These are phyloP conservation scores for Cryptosporidium sp. DNA, from an alignment of 169 alveolate species.

Conservation along the genomic window DNA sequence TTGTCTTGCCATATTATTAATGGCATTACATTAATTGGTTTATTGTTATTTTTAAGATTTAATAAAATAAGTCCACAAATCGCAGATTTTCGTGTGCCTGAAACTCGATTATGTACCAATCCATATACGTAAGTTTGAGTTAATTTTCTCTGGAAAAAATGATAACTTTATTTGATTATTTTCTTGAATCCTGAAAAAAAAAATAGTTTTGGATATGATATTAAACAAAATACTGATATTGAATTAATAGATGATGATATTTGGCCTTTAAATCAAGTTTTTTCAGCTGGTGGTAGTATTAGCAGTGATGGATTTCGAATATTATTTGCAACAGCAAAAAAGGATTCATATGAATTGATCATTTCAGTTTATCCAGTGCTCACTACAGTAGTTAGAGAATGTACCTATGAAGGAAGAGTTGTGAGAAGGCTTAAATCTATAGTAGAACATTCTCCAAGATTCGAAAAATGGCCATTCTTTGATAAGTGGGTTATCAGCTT, in stretches of 20 bases:
- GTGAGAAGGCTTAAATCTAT: conserved; percentile 45
- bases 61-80: conserved; percentile 1
- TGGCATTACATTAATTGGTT: background rate
- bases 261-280: conserved; percentile 69
- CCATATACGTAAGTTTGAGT: conserved; percentile 62
- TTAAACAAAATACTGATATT: background rate
- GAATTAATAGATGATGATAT: conserved; percentile 56
- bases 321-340: conserved; percentile 59
- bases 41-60: background rate
- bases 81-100: conserved; percentile 20
- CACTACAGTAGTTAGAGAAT: conserved; percentile 11
- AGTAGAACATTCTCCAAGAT: conserved; percentile 53
- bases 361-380: background rate
- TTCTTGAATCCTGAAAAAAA: background rate
- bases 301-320: conserved; percentile 6
- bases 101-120: conserved; percentile 12
- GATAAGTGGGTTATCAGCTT: conserved; percentile 43
- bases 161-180: background rate
- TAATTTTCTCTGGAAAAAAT: background rate
- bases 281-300: conserved; percentile 61
- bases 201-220: conserved; percentile 20
- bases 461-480: conserved; percentile 55
- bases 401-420: conserved; percentile 33
- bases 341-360: conserved; percentile 34
- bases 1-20: background rate